A percentile compares a stretch with the other conserved stretches of the same genome.
Conservation (phyloP, 1,139 yeast genomes). For the Hyphopichia pseudoburtonii region DNA sequence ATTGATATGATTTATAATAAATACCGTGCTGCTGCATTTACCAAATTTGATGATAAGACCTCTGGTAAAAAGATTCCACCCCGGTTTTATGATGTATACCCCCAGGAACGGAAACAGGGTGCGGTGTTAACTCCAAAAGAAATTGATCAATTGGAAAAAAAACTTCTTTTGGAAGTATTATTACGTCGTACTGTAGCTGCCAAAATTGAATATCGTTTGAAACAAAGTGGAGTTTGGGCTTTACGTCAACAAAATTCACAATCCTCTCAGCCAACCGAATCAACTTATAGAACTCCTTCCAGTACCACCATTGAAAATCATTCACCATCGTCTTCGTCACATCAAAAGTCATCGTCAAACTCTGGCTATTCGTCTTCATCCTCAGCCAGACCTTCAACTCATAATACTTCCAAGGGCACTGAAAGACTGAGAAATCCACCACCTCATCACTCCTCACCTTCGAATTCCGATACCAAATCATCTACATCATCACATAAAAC, state of each 20-base stretch:
- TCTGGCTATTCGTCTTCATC: not conserved
- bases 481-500: constrained; percentile 10
- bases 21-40: constrained; percentile 31
- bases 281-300: not conserved
- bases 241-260: not conserved
- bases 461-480: not conserved
- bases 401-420: not conserved
- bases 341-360: not conserved
- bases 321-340: not conserved
- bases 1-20: constrained; percentile 15
- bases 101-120: constrained; percentile 23
- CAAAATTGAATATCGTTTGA: constrained; percentile 38
- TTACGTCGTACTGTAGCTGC: constrained; percentile 46
- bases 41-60: no score
- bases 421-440: not conserved
- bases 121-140: constrained; percentile 17
- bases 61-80: constrained; percentile 22
- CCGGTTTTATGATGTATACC: constrained; percentile 28
- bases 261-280: no score
- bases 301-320: not conserved
- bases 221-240: constrained; percentile 15
- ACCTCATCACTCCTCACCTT: not conserved
- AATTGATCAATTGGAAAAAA: constrained; percentile 29
- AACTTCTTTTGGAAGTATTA: constrained; percentile 36
- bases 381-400: not conserved